These are phyloP conservation scores for Diaporthe longicolla DNA, from an alignment of 2,329 filamentous ascomycete species.

Conservation along the genomic window DNA sequence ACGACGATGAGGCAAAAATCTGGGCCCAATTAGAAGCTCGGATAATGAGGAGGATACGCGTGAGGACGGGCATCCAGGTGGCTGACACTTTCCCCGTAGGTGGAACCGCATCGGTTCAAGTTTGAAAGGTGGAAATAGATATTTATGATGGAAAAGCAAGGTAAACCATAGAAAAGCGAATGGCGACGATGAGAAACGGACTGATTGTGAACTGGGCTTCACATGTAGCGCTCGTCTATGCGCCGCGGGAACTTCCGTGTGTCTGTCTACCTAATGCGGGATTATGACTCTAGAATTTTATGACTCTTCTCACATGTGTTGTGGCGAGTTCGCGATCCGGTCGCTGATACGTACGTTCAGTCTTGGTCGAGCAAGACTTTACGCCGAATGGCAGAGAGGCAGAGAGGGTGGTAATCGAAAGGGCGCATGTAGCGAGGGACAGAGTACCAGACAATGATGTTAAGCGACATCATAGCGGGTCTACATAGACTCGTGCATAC, in stretches of 20 bases:
- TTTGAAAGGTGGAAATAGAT: neutral
- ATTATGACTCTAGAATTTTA: neutral
- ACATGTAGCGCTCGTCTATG: neutral
- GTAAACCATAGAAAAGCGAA: neutral
- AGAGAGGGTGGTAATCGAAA: neutral
- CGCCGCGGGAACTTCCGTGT: too few relatives aligned
- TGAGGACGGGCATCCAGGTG: slow-evolving; percentile 11
- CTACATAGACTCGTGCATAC: neutral
- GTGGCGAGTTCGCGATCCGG: neutral
- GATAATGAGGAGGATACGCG: slow-evolving; percentile 17
- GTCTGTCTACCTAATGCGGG: neutral
- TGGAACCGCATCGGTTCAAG: neutral
- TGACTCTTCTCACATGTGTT: neutral
- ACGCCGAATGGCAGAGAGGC: neutral
- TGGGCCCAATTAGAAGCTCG: neutral
- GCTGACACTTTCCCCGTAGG: neutral
- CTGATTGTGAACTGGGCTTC: neutral
- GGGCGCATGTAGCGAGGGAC: neutral
- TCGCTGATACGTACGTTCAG: neutral
- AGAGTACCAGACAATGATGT: neutral
- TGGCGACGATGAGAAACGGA: neutral
- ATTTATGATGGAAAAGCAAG: too few relatives aligned
- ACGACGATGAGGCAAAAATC: neutral
- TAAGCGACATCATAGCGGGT: slow-evolving; percentile 28
- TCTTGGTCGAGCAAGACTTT: neutral